phyloP scores from a whole-genome alignment of 2,329 filamentous ascomycete genomes.

The Penicillium sumatraense region DNA sequence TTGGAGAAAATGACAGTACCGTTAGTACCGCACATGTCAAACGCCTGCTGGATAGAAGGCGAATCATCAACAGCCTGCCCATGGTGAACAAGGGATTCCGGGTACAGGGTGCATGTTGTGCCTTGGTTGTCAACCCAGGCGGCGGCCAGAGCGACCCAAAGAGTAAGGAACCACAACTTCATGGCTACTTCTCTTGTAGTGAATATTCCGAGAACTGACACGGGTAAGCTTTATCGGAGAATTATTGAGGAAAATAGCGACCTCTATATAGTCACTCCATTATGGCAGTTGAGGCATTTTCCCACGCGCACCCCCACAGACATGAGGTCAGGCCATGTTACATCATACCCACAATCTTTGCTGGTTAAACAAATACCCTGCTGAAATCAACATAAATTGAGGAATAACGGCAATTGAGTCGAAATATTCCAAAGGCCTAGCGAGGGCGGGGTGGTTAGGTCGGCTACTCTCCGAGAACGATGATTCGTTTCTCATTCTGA shows the following conservation, averaged over 20 bases:
- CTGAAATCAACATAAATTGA: neutral
- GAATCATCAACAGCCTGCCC: neutral
- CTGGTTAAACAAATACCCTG: neutral
- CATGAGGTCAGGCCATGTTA: neutral
- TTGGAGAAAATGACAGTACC: constrained; percentile 12
- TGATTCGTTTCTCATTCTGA: neutral
- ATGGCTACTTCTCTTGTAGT: neutral
- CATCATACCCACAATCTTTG: neutral
- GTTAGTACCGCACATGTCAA: constrained; percentile 1
- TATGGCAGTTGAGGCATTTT: neutral
- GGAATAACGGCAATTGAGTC: neutral
- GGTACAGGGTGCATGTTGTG: constrained; percentile 4
- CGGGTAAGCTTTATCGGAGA: too few species aligned
- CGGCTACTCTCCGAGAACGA: neutral
- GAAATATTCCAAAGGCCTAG: neutral
- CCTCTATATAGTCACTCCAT: neutral
- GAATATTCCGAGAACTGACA: too few species aligned
- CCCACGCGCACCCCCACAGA: neutral
- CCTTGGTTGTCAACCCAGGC: constrained; percentile 5
- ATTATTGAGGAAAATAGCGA: neutral
- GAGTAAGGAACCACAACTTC: neutral
- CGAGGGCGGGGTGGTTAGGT: neutral
- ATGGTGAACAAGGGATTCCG: constrained; percentile 1
- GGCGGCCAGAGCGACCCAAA: neutral
- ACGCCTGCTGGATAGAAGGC: constrained; percentile 3